Evolutionary conservation across 148 eudicot species (phyloP).

Genomic region (Chenopodium album): DNA sequence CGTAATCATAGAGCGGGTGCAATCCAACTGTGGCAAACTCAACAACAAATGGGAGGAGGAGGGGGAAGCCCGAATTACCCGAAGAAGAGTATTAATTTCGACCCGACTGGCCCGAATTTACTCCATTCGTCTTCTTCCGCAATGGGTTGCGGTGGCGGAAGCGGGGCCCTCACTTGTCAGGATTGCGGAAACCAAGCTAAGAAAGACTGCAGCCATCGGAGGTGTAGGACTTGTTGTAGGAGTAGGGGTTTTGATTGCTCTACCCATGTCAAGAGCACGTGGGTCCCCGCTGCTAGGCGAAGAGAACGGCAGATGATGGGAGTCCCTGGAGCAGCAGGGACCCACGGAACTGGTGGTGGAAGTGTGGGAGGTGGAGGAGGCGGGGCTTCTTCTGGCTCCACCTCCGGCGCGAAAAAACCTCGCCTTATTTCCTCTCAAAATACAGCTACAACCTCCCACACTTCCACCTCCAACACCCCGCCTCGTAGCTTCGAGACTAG

Average conservation of each 20-base stretch:
- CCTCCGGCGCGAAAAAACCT: constrained; percentile 75
- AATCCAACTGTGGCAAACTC: constrained; percentile 46
- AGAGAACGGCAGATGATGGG: constrained; percentile 58
- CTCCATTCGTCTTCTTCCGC: background rate
- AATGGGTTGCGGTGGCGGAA: constrained; percentile 17
- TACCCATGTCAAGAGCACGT: constrained; percentile 94
- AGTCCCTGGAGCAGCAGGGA: background rate
- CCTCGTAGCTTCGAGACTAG: constrained; percentile 82
- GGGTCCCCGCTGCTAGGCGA: constrained; percentile 89
- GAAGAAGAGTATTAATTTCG: constrained; percentile 34
- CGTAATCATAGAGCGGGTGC: constrained; percentile 28
- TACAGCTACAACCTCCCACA: constrained; percentile 63
- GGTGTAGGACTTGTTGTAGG: constrained; percentile 92
- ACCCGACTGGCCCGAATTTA: constrained; percentile 10
- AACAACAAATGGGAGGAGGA: constrained; percentile 20
- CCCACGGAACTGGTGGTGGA: constrained; percentile 6
- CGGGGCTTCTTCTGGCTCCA: constrained; percentile 66
- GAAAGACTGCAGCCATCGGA: constrained; percentile 78
- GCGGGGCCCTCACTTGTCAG: constrained; percentile 55
- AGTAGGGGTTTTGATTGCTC: constrained; percentile 86
- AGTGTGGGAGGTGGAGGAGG: constrained; percentile 28
- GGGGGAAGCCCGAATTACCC: constrained; percentile 14
- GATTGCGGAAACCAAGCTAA: constrained; percentile 95
- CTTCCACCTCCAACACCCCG: constrained; percentile 84
- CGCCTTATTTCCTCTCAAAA: constrained; percentile 54